phyloP scores from a whole-genome alignment of 2,329 filamentous ascomycete species.

The Rutstroemia sydowiana region DNA sequence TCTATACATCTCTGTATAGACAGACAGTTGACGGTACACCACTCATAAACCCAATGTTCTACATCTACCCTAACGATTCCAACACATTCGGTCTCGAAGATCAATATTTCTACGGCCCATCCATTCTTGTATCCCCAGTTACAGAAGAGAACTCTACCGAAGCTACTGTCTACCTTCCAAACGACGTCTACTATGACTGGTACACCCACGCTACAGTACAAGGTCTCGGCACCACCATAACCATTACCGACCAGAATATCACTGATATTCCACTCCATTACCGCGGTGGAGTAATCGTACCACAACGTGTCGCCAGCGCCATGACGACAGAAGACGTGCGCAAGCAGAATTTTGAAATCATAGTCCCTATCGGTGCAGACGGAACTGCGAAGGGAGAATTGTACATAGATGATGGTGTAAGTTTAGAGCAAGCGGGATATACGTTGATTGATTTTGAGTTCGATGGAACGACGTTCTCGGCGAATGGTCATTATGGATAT shows the following conservation, averaged over 20 bases:
- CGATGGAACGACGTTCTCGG: constrained; percentile 41
- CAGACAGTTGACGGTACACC: constrained; percentile 57
- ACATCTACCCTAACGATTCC: constrained; percentile 52
- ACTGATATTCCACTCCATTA: constrained; percentile 60
- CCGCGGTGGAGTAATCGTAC: constrained; percentile 58
- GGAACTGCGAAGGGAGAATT: constrained; percentile 59
- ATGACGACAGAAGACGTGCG: constrained; percentile 60
- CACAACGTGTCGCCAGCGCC: constrained; percentile 45
- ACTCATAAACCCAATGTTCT: constrained; percentile 64
- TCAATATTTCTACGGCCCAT: constrained; percentile 45
- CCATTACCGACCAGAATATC: constrained; percentile 34
- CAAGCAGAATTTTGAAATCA: constrained; percentile 59
- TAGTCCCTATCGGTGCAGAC: constrained; percentile 57
- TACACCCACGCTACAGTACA: constrained; percentile 41
- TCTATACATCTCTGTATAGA: constrained; percentile 62
- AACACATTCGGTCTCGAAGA: constrained; percentile 39
- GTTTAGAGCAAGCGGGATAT: constrained; percentile 49
- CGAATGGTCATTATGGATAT: constrained; percentile 42
- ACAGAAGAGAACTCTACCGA: constrained; percentile 37
- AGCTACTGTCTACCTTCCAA: constrained; percentile 43
- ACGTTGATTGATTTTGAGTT: constrained; percentile 55
- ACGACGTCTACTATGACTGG: constrained; percentile 43
- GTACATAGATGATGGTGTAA: constrained; percentile 73
- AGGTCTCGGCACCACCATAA: constrained; percentile 35
- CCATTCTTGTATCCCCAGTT: constrained; percentile 43